Base-by-base conservation (phyloP, 2,329 filamentous ascomycete genomes). In the Karstenula rhodostoma region DNA sequence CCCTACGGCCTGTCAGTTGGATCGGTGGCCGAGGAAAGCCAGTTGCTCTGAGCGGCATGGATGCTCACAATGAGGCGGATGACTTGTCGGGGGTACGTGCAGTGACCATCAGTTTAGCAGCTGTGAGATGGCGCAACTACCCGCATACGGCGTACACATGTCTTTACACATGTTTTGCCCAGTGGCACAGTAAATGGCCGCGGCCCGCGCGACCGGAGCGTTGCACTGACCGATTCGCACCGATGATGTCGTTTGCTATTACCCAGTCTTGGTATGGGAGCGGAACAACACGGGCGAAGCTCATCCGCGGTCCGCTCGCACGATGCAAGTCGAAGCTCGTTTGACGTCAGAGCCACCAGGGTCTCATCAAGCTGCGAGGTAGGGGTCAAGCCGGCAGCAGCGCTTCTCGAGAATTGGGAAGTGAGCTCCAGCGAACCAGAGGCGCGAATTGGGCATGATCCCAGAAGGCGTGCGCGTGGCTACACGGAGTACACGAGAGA, bases 321-420 rank as follows among this genome's bases (percentile, higher is more conserved):
- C 52, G 27, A 55, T 23, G 23, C 44, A 43, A 15, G 23, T 43
- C 22, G 19, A 40, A 33, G 40, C 4, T 35, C 13, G 49, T 42
- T 42, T 33, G 58, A 53, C 49, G 33, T 27, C 40, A 48, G 8
- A 27, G 23, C 19, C 32, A 29, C 25, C 46, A 37, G 32, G 32
- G 27, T 44, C 15, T 35, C 48, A 29, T 8, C 27, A 37, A 17
- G 35, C 35, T 37, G 35, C 42, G 19, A 12, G 55, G 44, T 43
- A 29, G 60, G 61, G 50, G 60, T 68, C 59, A 63, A 62, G 63
- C 66, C 70, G 73, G 73, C 64, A 73, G 67, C 49, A 67, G 74
- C 73, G 73, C 68, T 70, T 77, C 55, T 57, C 60, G 58, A 65
- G 52, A 63, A 68, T 58, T 65, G 62, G 59, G 9, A 22, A 60